Base-by-base conservation (phyloP, 2,329 filamentous ascomycete species). In the Colletotrichum melonis region DNA sequence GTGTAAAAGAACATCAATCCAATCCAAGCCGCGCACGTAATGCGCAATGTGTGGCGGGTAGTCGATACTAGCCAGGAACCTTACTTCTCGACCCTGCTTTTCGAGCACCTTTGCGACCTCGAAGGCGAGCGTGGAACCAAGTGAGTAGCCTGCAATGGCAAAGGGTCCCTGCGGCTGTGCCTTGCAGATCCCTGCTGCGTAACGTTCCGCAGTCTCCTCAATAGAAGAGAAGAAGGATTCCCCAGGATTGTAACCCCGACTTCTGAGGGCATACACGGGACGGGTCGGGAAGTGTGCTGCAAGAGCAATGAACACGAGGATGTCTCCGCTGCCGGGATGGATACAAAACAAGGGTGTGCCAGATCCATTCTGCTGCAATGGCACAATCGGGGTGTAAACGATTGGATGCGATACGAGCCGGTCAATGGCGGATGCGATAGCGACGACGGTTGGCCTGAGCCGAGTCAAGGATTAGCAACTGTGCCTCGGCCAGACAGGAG, bases 141-240 rank as follows among this genome's bases (percentile, higher is more conserved):
- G 86, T 1, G 81, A 84, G 75, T 88, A 88, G 6, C 86, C 86
- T 0, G 83, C 82, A 6, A 88, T 75, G 1, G 83, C 83, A 72
- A 88, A 88, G 0, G 86, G 87, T 0, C 87, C 86, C 0, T 78
- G 8, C 0, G 86, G 85, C 66, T 88, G 86, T 1, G 71, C 70
- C 5, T 67, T 22, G 38, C 82, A 81, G 64, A 88, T 85, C 0
- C 80, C 78, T 0, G 60, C 38, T 46, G 80, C 75, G 76, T 88
- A 88, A 0, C 77, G 81, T 3, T 73, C 66, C 2, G 84, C 77
- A 3, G 79, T 77, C 38, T 88, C 85, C 0, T 77, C 62, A 11
- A 87, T 78, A 38, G 49, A 72, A 0, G 58, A 54, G 75, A 86
- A 86, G 55, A 72, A 77, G 0, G 67, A 26, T 59, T 86, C 82